phyloP scores from a whole-genome alignment of 148 eudicot species.

The Persicaria tinctoria region DNA sequence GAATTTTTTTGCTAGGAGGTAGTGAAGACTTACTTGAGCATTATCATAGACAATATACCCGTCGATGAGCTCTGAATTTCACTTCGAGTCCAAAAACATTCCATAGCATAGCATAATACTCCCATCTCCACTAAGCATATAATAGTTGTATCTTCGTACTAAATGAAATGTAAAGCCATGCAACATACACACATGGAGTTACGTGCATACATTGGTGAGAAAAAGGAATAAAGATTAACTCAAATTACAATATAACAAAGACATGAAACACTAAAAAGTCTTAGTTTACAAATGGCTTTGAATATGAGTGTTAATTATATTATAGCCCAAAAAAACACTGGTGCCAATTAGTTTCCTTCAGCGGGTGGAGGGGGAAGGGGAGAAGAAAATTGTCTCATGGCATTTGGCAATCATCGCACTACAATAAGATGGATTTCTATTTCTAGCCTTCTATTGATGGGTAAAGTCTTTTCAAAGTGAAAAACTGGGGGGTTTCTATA shows the following conservation, averaged over 20 bases:
- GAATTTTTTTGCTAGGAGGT: not conserved
- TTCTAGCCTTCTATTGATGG: not conserved
- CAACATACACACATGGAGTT: not conserved
- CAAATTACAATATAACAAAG: not conserved
- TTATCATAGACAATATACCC: constrained; percentile 90
- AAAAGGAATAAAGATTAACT: no score
- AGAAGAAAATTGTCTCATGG: not conserved
- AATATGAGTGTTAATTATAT: not conserved
- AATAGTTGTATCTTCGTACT: no score
- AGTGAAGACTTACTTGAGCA: constrained; percentile 86
- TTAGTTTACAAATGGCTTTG: not conserved
- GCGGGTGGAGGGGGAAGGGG: not conserved
- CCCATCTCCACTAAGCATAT: no score
- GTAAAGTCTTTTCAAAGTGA: not conserved
- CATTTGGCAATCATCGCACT: not conserved
- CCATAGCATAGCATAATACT: no score
- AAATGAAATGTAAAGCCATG: not conserved
- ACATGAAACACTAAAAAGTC: not conserved
- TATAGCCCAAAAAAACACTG: not conserved
- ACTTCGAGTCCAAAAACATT: no score
- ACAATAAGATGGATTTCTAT: not conserved
- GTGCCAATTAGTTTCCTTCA: not conserved
- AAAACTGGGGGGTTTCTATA: not conserved
- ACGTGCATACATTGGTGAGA: not conserved
- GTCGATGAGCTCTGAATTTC: constrained; percentile 16